Base-by-base conservation (phyloP, 441 rosid species). In the Rhodomyrtus psidioides region DNA sequence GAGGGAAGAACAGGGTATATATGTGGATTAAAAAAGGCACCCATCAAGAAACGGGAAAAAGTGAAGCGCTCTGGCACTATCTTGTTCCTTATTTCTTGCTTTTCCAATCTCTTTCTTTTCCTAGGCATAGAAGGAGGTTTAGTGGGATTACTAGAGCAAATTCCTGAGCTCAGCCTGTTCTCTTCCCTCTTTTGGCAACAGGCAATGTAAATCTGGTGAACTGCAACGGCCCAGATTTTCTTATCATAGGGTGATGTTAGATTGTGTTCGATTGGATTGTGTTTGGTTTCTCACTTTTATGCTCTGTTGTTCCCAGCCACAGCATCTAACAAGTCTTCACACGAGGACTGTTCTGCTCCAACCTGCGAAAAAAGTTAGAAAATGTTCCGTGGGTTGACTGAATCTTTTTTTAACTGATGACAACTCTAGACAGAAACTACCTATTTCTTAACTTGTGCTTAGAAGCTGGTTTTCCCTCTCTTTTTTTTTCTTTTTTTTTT, bases 41-140 rank as follows among this genome's bases (percentile, higher is more conserved):
- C 75, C 30, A 84, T 74, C 86, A 83, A 89, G 91, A 93, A 94
- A 70, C 49, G 91, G 74, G 49, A 16, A 27, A 24, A 86, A 82
- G 87, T 82, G 87, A 59, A 82, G 93, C 92, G 90, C 85, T 89
- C 88, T 90, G 93, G 94, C 93, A 91, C 95, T 86, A 70, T 70
- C 79, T 70, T 42, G 83, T 81, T 87, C 55, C 79, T 21, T 39
- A 57, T 82, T 85, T 65, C 65, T 82, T 70, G 65, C 76, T 81
- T 30, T 55, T 34, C 65, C 58, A 44, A 21, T 70, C 49, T 70
- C 9, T 39, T 70, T n/a, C 16, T 39, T 49, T 87, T 83, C 28
- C 86, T 70, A 83, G 83, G 90, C 89, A 83, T 88, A 84, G 88
- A 90, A 85, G 65, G 70, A 87, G 91, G 74, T 59, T 86, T 30